Evolutionary conservation across 164 flowering plant species (phyloP).

Genomic region (Stephania cephalantha): DNA sequence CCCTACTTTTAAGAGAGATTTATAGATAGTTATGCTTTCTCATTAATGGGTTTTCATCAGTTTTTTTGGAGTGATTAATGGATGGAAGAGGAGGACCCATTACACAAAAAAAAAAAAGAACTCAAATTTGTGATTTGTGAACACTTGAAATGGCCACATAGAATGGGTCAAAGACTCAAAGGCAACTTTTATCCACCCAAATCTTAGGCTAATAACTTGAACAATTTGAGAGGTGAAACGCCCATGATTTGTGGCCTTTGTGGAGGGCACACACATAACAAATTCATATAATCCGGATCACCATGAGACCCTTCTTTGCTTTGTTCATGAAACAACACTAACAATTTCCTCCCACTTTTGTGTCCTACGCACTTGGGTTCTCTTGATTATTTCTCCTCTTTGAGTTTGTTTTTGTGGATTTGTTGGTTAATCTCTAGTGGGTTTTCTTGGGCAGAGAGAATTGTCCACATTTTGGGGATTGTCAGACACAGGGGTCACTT

Average conservation of each 20-base stretch:
- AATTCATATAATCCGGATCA: conserved; percentile 24
- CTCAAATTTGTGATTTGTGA: too few species aligned
- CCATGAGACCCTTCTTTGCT: conserved; percentile 32
- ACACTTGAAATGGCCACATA: background rate
- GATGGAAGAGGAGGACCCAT: background rate
- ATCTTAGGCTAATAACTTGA: background rate
- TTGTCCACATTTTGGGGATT: conserved; percentile 2
- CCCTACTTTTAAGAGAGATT: too few species aligned
- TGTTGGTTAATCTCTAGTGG: background rate
- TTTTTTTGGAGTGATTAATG: background rate
- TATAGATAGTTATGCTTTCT: background rate
- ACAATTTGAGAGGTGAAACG: background rate
- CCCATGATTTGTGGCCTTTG: conserved; percentile 9
- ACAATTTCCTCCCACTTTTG: conserved; percentile 10
- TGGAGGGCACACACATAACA: background rate
- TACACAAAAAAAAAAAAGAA: too few species aligned
- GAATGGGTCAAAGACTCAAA: conserved; percentile 31
- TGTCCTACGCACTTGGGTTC: conserved; percentile 1
- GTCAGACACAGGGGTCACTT: background rate
- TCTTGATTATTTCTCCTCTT: background rate
- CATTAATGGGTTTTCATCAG: background rate
- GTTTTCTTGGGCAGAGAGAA: conserved; percentile 7
- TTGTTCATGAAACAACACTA: background rate
- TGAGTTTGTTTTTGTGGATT: background rate
- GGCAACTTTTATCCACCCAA: conserved; percentile 24